A percentile compares a stretch with the other conserved stretches of the same genome.
Evolutionary conservation across 2,329 filamentous ascomycete species (phyloP).

Genomic region (Ceratocystis alfenasii): DNA sequence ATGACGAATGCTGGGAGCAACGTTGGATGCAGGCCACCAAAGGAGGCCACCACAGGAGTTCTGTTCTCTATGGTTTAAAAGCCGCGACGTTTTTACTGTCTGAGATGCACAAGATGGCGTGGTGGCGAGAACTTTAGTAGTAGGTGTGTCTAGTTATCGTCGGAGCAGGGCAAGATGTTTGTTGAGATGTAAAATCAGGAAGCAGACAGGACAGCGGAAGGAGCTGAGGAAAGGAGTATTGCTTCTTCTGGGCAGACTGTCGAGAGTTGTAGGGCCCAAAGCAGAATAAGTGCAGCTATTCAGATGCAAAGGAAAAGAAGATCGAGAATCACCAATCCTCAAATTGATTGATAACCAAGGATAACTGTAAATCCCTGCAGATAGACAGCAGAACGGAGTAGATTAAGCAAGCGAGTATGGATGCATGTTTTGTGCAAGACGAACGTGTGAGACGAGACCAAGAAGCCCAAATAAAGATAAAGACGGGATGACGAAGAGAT

Average conservation of each 20-base stretch:
- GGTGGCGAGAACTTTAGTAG: background rate
- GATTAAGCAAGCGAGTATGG: background rate
- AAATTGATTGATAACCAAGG: conserved; percentile 1
- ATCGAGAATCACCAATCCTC: background rate
- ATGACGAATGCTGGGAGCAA: conserved; percentile 1
- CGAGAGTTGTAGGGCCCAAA: too few species aligned
- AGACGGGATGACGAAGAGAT: background rate
- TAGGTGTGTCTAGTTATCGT: background rate
- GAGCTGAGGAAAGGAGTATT: background rate
- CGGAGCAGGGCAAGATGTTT: background rate
- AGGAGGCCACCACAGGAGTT: background rate
- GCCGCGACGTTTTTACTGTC: background rate
- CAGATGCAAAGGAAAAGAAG: background rate
- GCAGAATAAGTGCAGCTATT: background rate
- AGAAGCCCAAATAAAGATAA: too few species aligned
- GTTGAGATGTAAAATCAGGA: background rate
- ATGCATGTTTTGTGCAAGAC: background rate
- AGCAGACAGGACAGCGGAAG: background rate
- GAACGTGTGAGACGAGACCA: too few species aligned
- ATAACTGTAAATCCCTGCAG: background rate
- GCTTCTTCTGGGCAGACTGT: too few species aligned
- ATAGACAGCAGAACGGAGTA: background rate
- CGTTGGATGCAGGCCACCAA: background rate
- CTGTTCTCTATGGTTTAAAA: background rate
- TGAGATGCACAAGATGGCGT: background rate